Base-by-base conservation (phyloP, 176 grass and related monocot species). In the Panicum miliaceum region DNA sequence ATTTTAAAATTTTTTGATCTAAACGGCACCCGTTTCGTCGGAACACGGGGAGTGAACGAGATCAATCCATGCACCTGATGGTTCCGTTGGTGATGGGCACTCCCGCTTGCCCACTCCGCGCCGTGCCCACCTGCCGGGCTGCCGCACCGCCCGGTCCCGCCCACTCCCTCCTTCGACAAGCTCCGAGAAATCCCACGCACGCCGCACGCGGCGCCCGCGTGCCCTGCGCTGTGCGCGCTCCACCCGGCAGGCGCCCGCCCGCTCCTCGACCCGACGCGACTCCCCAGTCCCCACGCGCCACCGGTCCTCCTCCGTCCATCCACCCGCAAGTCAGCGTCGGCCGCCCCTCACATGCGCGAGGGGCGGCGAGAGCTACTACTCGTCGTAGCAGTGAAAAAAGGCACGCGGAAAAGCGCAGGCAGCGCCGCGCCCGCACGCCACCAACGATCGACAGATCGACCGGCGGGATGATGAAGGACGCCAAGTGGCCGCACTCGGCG, bases 401-500 rank as follows among this genome's bases (percentile, higher is more conserved):
- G 74, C 54, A 4, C 46, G 15, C 71, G 19, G 19, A 48, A 72
- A 72, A 72, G 69, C 69, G 69, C 57, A 60, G n/a, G 57, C 57
- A 19, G 45, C 25, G 70, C 47, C 25, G 20, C 23, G 68, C 25
- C 14, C 47, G 45, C 60, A 65, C 37, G 73, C 62, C 62, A 46
- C 73, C 48, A 54, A 61, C 27, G 77, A 66, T 80, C 77, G 77
- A 79, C 43, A 20, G 58, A 79, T 76, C 73, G 71, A 34, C 41
- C 14, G 43, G 15, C n/a, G 51, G 51, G 16, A 59, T 15, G 68
- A 18, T 38, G 84, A 86, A 48, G 75, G 66, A 78, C 15, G 79
- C 79, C 9, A 87, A 62, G 86, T 77, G 86, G 77, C 68, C 84
- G 41, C 59, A 25, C 23, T 45, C 18, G 71, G 41, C 51, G 71